Evolutionary conservation across 2,329 filamentous ascomycete species (phyloP).

Genomic region (Dactylellina drechsleri): DNA sequence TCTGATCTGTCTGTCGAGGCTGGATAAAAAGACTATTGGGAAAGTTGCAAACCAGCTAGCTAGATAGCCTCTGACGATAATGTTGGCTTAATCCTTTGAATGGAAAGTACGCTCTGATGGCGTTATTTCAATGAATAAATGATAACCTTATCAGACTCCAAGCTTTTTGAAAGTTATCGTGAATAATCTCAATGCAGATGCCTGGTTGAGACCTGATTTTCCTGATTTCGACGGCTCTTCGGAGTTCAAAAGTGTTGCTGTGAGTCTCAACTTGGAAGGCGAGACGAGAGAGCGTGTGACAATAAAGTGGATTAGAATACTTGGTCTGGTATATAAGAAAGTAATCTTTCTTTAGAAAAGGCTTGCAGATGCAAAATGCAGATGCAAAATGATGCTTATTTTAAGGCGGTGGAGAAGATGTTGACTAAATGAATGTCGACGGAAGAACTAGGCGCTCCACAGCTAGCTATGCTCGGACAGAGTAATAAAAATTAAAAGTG

Average conservation of each 20-base stretch:
- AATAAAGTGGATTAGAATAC: background rate
- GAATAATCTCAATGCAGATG: constrained; percentile 27
- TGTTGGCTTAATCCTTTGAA: constrained; percentile 22
- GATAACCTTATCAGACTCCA: constrained; percentile 5
- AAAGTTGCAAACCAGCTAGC: constrained; percentile 6
- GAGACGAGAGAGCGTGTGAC: constrained; percentile 5
- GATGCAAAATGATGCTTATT: constrained; percentile 5
- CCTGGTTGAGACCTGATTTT: constrained; percentile 31
- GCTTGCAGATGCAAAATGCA: constrained; percentile 6
- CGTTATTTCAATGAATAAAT: background rate
- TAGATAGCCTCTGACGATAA: background rate
- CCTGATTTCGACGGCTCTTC: constrained; percentile 3
- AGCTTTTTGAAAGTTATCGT: constrained; percentile 1
- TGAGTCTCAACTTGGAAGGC: constrained; percentile 27
- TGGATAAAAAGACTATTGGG: constrained; percentile 17
- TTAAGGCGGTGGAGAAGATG: background rate
- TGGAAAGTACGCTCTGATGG: constrained; percentile 8
- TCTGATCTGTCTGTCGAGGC: constrained; percentile 2
- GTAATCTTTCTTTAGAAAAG: constrained; percentile 4
- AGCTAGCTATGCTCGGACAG: constrained; percentile 1
- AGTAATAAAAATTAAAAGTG: constrained; percentile 7
- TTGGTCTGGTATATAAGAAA: background rate
- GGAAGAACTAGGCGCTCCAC: constrained; percentile 8
- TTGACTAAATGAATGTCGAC: constrained; percentile 31
- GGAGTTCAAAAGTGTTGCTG: constrained; percentile 1